These are phyloP conservation scores for Penicillium lividum DNA, from an alignment of 495 filamentous ascomycete species.

Conservation along the genomic window DNA sequence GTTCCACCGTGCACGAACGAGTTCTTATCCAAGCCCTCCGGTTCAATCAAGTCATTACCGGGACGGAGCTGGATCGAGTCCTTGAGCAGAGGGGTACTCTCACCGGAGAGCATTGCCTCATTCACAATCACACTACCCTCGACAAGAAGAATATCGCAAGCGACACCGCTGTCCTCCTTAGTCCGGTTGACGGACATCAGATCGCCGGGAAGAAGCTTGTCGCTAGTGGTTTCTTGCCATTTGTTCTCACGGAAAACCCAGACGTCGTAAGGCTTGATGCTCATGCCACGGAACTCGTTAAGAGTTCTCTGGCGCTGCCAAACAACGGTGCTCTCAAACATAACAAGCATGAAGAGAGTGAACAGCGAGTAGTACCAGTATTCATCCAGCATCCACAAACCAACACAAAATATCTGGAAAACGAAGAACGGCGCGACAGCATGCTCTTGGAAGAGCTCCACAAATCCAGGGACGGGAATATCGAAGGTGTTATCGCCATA, in stretches of 20 bases:
- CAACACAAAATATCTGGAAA: constrained; percentile 98
- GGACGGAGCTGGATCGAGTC: constrained; percentile 94
- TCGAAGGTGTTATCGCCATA: constrained; percentile 98
- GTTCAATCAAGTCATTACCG: constrained; percentile 77
- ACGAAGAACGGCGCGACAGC: constrained; percentile 99
- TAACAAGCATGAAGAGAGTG: constrained; percentile 96
- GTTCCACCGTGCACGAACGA: constrained; percentile 95
- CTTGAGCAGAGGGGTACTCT: constrained; percentile 95
- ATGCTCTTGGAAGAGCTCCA: constrained; percentile 96
- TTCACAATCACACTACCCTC: constrained; percentile 98
- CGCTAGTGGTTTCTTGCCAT: constrained; percentile 88
- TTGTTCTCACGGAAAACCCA: constrained; percentile 83
- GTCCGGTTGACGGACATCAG: constrained; percentile 91
- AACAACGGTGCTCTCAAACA: constrained; percentile 97
- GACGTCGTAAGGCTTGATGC: constrained; percentile 95
- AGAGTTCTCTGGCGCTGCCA: constrained; percentile 98
- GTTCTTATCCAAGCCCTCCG: constrained; percentile 93
- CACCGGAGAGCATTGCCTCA: constrained; percentile 97
- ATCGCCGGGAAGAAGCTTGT: constrained; percentile 94
- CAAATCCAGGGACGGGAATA: constrained; percentile 93
- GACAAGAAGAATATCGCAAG: constrained; percentile 93
- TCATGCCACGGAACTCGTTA: constrained; percentile 97
- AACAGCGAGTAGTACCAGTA: constrained; percentile 99
- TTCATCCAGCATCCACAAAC: constrained; percentile 97
- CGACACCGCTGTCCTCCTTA: constrained; percentile 95